phyloP scores from a whole-genome alignment of 306 rosid species.

The Cucurbita ficifolia region DNA sequence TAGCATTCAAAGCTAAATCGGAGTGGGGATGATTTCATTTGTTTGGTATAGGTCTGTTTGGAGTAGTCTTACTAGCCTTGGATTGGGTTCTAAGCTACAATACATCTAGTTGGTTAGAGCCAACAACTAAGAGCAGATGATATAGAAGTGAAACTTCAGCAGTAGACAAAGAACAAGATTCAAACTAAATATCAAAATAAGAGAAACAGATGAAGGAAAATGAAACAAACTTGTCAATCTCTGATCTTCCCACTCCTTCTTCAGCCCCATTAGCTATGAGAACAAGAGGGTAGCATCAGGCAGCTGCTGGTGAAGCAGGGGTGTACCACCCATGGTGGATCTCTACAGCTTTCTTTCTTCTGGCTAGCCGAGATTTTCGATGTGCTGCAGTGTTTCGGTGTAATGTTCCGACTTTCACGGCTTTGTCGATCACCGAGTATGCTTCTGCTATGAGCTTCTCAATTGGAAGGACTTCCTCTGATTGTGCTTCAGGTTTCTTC shows the following conservation, averaged over 20 bases:
- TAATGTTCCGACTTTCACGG: slow-evolving; percentile 76
- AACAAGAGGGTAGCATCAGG: slow-evolving; percentile 15
- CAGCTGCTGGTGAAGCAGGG: slow-evolving; percentile 35
- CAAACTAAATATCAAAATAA: not conserved
- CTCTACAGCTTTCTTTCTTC: slow-evolving; percentile 83
- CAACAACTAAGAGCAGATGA: not conserved
- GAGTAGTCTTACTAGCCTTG: too few relatives aligned
- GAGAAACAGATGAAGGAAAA: not conserved
- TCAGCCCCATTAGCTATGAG: not conserved
- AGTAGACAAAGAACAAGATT: not conserved
- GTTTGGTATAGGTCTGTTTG: too few relatives aligned
- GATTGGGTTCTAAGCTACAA: too few relatives aligned
- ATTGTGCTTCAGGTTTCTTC: slow-evolving; percentile 63
- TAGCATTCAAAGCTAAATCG: too few relatives aligned
- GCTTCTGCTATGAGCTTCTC: slow-evolving; percentile 94
- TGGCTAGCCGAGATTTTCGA: slow-evolving; percentile 82
- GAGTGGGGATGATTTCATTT: too few relatives aligned
- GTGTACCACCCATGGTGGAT: slow-evolving; percentile 93
- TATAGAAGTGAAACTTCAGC: not conserved
- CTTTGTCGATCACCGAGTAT: slow-evolving; percentile 81
- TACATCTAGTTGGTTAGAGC: too few relatives aligned
- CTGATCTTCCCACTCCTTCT: not conserved
- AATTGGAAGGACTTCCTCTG: slow-evolving; percentile 55
- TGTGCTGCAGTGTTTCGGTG: slow-evolving; percentile 85
- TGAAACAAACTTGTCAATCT: not conserved